Conservation (phyloP, 306 rosid genomes). For the Fagus sylvatica region DNA sequence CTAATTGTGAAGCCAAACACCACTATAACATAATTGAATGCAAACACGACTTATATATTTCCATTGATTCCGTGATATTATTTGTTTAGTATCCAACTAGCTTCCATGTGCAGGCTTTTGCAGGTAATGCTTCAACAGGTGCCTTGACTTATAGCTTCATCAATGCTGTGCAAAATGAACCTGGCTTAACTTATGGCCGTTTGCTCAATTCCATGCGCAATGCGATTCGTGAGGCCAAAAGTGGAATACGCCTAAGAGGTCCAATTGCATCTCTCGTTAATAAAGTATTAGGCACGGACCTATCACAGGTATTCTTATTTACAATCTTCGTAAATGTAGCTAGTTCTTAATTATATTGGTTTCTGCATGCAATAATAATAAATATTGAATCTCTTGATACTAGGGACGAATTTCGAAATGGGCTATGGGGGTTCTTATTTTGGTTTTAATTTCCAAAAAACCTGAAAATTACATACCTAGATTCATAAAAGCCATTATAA, state of each 20-base stretch:
- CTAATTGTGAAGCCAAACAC: too few species aligned
- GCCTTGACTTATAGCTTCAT: conserved; percentile 71
- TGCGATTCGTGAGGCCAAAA: conserved; percentile 43
- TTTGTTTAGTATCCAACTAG: not conserved
- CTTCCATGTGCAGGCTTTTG: conserved; percentile 40
- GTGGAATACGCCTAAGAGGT: conserved; percentile 27
- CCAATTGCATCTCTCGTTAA: conserved; percentile 25
- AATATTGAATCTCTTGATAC: too few species aligned
- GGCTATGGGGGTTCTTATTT: too few species aligned
- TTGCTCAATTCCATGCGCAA: conserved; percentile 49
- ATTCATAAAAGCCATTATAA: too few species aligned
- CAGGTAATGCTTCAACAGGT: conserved; percentile 43
- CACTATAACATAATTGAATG: not conserved
- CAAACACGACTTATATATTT: not conserved
- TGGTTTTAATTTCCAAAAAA: too few species aligned
- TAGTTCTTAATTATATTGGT: too few species aligned
- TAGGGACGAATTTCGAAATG: too few species aligned
- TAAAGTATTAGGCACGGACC: not conserved
- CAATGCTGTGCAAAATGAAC: conserved; percentile 51
- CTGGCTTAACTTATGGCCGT: conserved; percentile 48
- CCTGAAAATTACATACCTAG: too few species aligned
- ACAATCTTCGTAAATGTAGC: too few species aligned
- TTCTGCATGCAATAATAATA: too few species aligned
- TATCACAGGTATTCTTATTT: conserved; percentile 18
- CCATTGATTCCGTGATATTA: too few species aligned